phyloP scores from a whole-genome alignment of 2,329 filamentous ascomycete genomes.

The Alternaria infectoria region DNA sequence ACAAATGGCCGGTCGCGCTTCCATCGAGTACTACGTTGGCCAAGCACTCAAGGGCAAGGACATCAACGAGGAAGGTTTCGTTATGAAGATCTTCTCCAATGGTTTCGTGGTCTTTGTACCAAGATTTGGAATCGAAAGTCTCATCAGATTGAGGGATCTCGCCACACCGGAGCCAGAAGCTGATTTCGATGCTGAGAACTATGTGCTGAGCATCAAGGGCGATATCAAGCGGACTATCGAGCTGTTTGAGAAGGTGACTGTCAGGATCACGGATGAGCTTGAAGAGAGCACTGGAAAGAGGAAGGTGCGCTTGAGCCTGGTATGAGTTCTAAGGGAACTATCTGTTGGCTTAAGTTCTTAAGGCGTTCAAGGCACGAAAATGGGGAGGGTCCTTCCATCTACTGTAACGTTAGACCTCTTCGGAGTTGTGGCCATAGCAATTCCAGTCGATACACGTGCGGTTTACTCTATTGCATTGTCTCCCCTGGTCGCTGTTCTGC shows the following conservation, averaged over 20 bases:
- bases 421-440: not conserved
- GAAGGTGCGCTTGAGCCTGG: slow-evolving; percentile 74
- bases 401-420: not conserved
- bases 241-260: slow-evolving; percentile 89
- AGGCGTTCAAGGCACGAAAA: not conserved
- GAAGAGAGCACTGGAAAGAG: slow-evolving; percentile 97
- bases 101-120: slow-evolving; percentile 97
- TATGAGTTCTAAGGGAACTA: slow-evolving; percentile 34
- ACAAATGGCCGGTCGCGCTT: slow-evolving; percentile 91
- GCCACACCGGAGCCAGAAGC: slow-evolving; percentile 77
- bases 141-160: slow-evolving; percentile 86
- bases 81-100: slow-evolving; percentile 97
- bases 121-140: slow-evolving; percentile 90
- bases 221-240: slow-evolving; percentile 69
- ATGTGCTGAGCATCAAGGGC: slow-evolving; percentile 69
- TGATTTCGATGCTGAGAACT: slow-evolving; percentile 84
- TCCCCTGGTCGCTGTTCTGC: not conserved
- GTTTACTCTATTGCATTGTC: not conserved
- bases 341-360: not conserved
- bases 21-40: slow-evolving; percentile 96
- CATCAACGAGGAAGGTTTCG: slow-evolving; percentile 86
- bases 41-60: slow-evolving; percentile 84
- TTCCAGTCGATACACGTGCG: not conserved
- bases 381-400: not conserved
- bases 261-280: slow-evolving; percentile 89